phyloP scores from a whole-genome alignment of 1,139 yeast species.

The Saccharomyces uvarum region DNA sequence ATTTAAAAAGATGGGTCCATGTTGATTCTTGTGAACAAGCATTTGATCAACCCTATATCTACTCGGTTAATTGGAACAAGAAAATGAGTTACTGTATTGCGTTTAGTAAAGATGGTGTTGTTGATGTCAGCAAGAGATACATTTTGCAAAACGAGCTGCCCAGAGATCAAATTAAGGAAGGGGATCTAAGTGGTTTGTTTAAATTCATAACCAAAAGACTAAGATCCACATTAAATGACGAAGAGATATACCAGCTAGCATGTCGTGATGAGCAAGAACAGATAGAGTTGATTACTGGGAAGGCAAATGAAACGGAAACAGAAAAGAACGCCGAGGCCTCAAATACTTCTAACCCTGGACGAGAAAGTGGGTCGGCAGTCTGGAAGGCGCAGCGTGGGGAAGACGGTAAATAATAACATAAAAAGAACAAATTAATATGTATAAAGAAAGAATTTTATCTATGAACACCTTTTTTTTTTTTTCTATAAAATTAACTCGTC shows the following conservation, averaged over 20 bases:
- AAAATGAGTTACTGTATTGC: constrained; percentile 83
- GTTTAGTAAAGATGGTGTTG: constrained; percentile 49
- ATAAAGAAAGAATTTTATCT: background rate
- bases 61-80: constrained; percentile 86
- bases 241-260: constrained; percentile 30
- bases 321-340: constrained; percentile 8
- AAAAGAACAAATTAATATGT: background rate
- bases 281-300: constrained; percentile 27
- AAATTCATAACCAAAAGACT: constrained; percentile 35
- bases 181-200: constrained; percentile 37
- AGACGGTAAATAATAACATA: constrained; percentile 39
- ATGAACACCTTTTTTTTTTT: background rate
- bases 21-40: constrained; percentile 84
- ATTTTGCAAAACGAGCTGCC: constrained; percentile 49
- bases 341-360: constrained; percentile 32
- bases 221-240: constrained; percentile 32
- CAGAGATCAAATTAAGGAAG: constrained; percentile 41
- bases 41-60: constrained; percentile 71
- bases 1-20: constrained; percentile 70
- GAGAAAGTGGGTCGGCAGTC: constrained; percentile 68
- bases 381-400: constrained; percentile 81
- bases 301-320: constrained; percentile 1
- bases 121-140: constrained; percentile 66
- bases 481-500: constrained; percentile 32
- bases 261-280: constrained; percentile 39